Base-by-base conservation (phyloP, 495 filamentous ascomycete species). In the Penicillium alfredii region DNA sequence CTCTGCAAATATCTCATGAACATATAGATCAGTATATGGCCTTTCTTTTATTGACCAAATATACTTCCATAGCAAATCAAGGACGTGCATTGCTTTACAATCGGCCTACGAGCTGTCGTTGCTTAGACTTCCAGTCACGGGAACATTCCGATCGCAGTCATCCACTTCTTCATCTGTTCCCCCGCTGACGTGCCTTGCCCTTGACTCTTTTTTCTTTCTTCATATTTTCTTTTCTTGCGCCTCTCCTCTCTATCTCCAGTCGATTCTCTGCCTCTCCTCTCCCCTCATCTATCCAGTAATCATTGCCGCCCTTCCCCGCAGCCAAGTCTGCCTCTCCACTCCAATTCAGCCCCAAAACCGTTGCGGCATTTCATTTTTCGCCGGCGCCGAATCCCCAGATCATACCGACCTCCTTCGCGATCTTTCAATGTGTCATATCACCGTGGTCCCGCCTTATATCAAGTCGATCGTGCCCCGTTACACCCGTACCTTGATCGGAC, bases 391-490 rank as follows among this genome's bases (percentile, higher is more conserved):
- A 26, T 21, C 17, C 14, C 17, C 15, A 25, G n/a, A 20, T 35
- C 28, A 10, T 8, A 21, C 25, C 26, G n/a, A n/a, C 17, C 20
- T 30, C 33, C 24, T 21, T 20, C 42, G 29, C 40, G 23, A 20
- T 9, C 29, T 40, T 57, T 57, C 53, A 55, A 57, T 57, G 53
- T 32, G 50, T 51, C 50, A 33, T 20, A 43, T 51, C 36, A 14
- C 27, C 26, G 36, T 32, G 33, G 14, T 17, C 15, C 29, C 38
- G 40, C 26, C 41, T 31, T 27, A 41, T 30, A 27, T 45, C 41
- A 40, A 45, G 30, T 57, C 53, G 38, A 55, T 57, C 44, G 53
- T 51, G 26, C 41, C 41, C 34, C 44, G 38, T 51, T 51, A 51
- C 44, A 48, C 43, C 43, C 40, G 46, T 51, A 38, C 48, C 44